Conservation (phyloP, 441 rosid species). For the Rhodomyrtus psidioides region DNA sequence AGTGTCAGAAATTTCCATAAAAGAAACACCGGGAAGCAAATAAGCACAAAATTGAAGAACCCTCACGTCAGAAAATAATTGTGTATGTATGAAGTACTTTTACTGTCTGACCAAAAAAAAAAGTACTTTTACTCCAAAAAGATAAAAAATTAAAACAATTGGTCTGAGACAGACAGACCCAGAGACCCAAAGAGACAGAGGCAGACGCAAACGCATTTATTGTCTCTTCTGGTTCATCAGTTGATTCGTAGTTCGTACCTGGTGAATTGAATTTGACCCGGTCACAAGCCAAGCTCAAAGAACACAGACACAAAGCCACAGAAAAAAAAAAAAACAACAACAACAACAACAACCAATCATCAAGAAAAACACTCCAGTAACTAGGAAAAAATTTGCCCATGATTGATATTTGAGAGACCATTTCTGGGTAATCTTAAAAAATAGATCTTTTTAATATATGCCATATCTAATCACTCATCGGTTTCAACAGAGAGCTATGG, state of each 20-base stretch:
- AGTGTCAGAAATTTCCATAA: not conserved
- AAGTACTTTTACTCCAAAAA: not conserved
- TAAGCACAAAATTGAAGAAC: not conserved
- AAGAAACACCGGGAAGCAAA: not conserved
- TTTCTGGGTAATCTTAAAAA: not conserved
- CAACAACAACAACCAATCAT: not conserved
- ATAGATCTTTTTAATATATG: not conserved
- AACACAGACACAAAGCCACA: not conserved
- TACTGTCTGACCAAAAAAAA: not conserved
- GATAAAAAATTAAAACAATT: not conserved
- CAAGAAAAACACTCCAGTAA: not conserved
- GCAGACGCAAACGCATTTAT: not conserved
- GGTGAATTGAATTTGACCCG: not conserved
- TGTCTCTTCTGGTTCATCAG: not conserved
- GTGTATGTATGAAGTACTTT: not conserved
- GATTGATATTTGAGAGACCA: not conserved
- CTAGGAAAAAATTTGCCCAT: not conserved
- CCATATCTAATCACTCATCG: not conserved
- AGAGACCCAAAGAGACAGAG: not conserved
- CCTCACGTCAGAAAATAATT: not conserved
- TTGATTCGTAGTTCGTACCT: not conserved
- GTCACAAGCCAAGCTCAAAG: not conserved
- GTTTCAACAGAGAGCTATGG: not conserved
- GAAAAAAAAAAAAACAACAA: not conserved
- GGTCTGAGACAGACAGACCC: not conserved